These are phyloP conservation scores for Hypholoma sublateritium DNA, from an alignment of 768 basidiomycete species.

Conservation along the genomic window DNA sequence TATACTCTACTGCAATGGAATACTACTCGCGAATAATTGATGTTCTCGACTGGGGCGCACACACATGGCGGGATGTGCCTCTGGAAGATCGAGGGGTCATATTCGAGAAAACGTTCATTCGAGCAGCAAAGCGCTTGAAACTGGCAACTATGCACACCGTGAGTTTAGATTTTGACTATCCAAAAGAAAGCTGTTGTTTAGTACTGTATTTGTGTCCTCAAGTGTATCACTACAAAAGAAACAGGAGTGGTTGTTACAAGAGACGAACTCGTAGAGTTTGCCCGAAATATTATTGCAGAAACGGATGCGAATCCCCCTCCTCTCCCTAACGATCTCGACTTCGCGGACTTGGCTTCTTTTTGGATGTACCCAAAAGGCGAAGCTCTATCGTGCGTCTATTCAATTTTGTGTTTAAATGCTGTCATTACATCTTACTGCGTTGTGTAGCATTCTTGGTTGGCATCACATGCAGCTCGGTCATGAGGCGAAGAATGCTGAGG, in stretches of 20 bases:
- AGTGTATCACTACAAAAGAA: conserved; percentile 9
- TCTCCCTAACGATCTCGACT: conserved; percentile 13
- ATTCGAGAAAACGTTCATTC: conserved; percentile 41
- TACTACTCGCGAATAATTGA: conserved; percentile 36
- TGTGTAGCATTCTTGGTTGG: conserved; percentile 2
- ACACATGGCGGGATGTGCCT: conserved; percentile 38
- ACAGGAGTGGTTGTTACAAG: conserved; percentile 17
- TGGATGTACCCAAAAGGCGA: conserved; percentile 35
- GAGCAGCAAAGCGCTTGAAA: conserved; percentile 37
- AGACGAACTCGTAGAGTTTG: conserved; percentile 30
- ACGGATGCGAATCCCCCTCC: conserved; percentile 25
- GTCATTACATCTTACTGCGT: neutral
- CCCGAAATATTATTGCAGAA: conserved; percentile 31
- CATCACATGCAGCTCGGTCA: conserved; percentile 8
- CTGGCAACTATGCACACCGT: conserved; percentile 35
- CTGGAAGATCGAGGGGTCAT: conserved; percentile 38
- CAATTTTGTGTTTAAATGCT: neutral
- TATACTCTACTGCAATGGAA: conserved; percentile 26
- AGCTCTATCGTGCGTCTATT: conserved; percentile 33
- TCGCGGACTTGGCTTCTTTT: conserved; percentile 35
- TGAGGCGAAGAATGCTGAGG: neutral
- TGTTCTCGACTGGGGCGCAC: conserved; percentile 41
- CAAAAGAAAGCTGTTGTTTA: too few relatives aligned
- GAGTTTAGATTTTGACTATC: conserved; percentile 1
- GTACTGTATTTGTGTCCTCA: neutral